These are phyloP conservation scores for Wickerhamomyces chambardii DNA, from an alignment of 805 yeast species.

Conservation along the genomic window DNA sequence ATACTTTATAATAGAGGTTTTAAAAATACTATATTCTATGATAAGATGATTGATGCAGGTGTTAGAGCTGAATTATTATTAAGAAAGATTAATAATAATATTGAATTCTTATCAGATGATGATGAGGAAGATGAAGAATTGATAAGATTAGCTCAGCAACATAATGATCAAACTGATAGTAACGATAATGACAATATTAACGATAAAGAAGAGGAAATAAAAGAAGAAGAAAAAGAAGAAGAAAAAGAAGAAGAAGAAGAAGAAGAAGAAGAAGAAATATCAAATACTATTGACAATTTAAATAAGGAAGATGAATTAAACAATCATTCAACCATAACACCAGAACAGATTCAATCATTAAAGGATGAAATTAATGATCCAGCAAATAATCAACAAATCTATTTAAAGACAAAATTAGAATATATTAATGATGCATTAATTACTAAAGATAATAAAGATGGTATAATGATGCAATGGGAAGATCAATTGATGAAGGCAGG, in stretches of 20 bases:
- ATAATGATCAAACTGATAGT: slow-evolving; percentile 2
- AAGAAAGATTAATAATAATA: slow-evolving; percentile 53
- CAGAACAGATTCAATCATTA: slow-evolving; percentile 3
- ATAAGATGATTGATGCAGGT: slow-evolving; percentile 67
- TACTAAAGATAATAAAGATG: slow-evolving; percentile 69
- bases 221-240: slow-evolving; percentile 10
- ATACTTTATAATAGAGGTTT: slow-evolving; percentile 47
- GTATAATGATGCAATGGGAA: slow-evolving; percentile 99
- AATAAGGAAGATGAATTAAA: too few species aligned
- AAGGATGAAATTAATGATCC: slow-evolving; percentile 33
- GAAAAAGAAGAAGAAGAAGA: slow-evolving; percentile 9
- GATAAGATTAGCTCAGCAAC: slow-evolving; percentile 11
- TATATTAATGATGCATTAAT: slow-evolving; percentile 62
- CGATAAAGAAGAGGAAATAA: slow-evolving; percentile 10
- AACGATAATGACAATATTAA: slow-evolving; percentile 3
- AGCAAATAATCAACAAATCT: slow-evolving; percentile 55
- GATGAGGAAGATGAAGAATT: slow-evolving; percentile 9
- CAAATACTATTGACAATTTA: too few species aligned
- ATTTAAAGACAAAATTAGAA: slow-evolving; percentile 54
- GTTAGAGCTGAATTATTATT: slow-evolving; percentile 80
- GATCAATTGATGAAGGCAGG: slow-evolving; percentile 72
- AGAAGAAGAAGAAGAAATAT: slow-evolving; percentile 7
- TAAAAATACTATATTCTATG: slow-evolving; percentile 33
- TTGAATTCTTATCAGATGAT: slow-evolving; percentile 42
- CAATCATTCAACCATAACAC: slow-evolving; percentile 11